phyloP scores from a whole-genome alignment of 352 stramenopile species.

The Globisporangium ultimum region DNA sequence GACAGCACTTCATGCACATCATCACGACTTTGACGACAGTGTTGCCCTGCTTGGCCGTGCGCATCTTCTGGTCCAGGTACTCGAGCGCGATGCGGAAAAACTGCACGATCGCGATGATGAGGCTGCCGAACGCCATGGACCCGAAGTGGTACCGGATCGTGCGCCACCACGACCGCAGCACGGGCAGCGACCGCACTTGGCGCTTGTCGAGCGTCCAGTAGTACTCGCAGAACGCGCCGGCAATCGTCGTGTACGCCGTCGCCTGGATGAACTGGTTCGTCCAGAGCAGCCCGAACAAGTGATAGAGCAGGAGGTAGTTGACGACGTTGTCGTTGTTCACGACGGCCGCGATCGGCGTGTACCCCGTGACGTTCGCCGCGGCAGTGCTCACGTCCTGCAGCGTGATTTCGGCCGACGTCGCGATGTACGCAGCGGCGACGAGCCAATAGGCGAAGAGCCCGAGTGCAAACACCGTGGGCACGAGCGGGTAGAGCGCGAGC shows the following conservation, averaged over 20 bases:
- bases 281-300: constrained; percentile 84
- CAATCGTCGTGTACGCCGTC: constrained; percentile 67
- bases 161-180: constrained; percentile 60
- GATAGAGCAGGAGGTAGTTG: constrained; percentile 82
- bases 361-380: constrained; percentile 18
- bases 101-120: constrained; percentile 87
- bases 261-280: constrained; percentile 86
- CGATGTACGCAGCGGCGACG: constrained; percentile 74
- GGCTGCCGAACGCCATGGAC: constrained; percentile 80
- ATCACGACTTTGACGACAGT: constrained; percentile 66
- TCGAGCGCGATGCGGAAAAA: constrained; percentile 67
- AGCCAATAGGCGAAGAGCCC: constrained; percentile 74
- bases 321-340: constrained; percentile 58
- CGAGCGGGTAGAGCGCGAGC: constrained; percentile 70
- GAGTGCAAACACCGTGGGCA: constrained; percentile 66
- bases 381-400: constrained; percentile 40
- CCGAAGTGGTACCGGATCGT: constrained; percentile 78
- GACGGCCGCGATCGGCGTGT: constrained; percentile 27
- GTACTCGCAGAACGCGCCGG: constrained; percentile 80
- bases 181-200: constrained; percentile 36
- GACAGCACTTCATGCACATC: constrained; percentile 86
- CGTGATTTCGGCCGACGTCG: constrained; percentile 54
- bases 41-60: constrained; percentile 61
- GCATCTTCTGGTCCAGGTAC: constrained; percentile 81
- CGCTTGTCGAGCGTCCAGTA: constrained; percentile 86